Evolutionary conservation across 495 filamentous ascomycete species (phyloP), one percentile per base, ranked within the genome.

Genomic region (Schizothecium vesticola): DNA sequence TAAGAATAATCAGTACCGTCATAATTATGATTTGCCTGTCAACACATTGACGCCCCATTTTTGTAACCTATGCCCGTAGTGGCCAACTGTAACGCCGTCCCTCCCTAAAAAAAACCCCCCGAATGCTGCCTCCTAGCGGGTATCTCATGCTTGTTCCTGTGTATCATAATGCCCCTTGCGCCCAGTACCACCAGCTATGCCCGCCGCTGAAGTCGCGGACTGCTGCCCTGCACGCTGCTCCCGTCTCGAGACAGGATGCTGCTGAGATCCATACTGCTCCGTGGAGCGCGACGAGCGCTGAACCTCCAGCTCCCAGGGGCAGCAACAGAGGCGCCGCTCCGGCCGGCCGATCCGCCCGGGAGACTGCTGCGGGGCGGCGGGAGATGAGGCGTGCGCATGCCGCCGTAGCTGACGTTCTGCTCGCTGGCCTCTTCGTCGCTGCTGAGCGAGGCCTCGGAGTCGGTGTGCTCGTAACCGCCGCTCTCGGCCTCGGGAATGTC

Each of bases 381-480:
- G 8, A 66, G 23, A 9, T 33, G 70, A 6, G 67, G 64, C 19
- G 72, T 67, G 26, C 70, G 68, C 59, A 62, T 36, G 8, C 29
- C 64, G 1, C 68, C 70, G 56, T 70, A 73, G 59, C 75, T 76
- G 22, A 73, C 33, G 24, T 74, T 61, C 4, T 67, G 70, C 43
- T 51, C 43, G 4, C 25, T 26, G 33, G 59, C 73, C 33, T 71
- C 70, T 2, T 76, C 73, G 16, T 80, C 75, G 70, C 74, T 83
- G 56, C 72, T 80, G 23, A 91, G 77, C 66, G 89, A 87, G n/a
- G 84, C 85, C 70, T 94, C 92, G 8, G 91, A 92, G 78, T 96
- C 92, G 23, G 92, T 96, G 72, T 96, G 92, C 78, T 91, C 87
- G 72, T 91, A 91, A 68, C 85, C 84, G 6, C 77, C 58, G 51